Evolutionary conservation across 169 alveolate genomes (phyloP).

Genomic region (Cryptosporidium ubiquitum): DNA sequence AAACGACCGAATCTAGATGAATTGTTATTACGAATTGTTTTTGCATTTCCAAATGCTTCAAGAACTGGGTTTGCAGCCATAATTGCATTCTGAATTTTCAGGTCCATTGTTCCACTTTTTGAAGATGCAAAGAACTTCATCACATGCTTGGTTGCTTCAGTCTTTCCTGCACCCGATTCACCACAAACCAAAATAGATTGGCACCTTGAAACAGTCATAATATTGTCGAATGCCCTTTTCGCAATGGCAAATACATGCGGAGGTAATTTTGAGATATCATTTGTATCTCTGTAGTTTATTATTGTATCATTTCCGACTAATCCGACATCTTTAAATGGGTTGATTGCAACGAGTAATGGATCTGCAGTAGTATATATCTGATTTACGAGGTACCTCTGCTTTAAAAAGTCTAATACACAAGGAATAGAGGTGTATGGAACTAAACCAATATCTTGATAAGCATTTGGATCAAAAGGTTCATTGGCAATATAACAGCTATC

Average conservation of each 20-base stretch:
- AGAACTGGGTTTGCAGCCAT: constrained; percentile 96
- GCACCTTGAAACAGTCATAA: constrained; percentile 65
- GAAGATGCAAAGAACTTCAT: constrained; percentile 91
- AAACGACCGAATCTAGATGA: constrained; percentile 98
- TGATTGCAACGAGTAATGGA: constrained; percentile 90
- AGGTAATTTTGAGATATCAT: constrained; percentile 80
- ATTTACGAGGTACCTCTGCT: constrained; percentile 85
- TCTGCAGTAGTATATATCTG: constrained; percentile 91
- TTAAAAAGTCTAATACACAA: constrained; percentile 86
- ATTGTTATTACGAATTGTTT: constrained; percentile 97
- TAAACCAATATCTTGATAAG: constrained; percentile 90
- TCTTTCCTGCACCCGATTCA: constrained; percentile 99
- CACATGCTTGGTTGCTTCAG: constrained; percentile 96
- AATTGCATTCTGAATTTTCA: constrained; percentile 87
- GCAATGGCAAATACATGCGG: constrained; percentile 92
- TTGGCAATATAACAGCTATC: constrained; percentile 88
- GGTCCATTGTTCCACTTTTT: constrained; percentile 79
- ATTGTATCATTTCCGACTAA: constrained; percentile 88
- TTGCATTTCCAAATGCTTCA: constrained; percentile 99
- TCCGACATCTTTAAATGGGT: constrained; percentile 91
- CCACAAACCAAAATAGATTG: constrained; percentile 96
- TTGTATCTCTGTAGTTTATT: constrained; percentile 83
- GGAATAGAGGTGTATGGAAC: constrained; percentile 89
- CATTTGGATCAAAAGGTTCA: constrained; percentile 90
- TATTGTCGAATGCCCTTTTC: constrained; percentile 87